Percentiles rank a stretch among this genome's conserved stretches.
These are phyloP conservation scores for Allium sativum DNA, from an alignment of 106 monocot genomes.

Conservation along the genomic window DNA sequence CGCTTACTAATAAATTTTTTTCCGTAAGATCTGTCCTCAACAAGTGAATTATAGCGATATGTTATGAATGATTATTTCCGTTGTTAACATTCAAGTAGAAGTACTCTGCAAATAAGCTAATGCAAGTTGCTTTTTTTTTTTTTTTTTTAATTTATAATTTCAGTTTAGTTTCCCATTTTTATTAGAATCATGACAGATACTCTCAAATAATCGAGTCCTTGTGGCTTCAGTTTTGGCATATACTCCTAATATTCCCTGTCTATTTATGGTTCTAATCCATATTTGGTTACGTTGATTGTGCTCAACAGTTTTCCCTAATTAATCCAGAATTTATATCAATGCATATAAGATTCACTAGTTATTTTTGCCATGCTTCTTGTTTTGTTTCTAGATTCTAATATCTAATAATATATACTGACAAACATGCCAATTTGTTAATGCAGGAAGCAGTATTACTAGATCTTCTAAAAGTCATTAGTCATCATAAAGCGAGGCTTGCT, in stretches of 20 bases:
- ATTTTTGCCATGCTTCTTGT: not conserved
- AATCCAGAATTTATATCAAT: not conserved
- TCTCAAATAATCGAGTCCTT: no score
- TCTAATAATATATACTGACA: not conserved
- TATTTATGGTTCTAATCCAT: not conserved
- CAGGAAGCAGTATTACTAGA: constrained; percentile 86
- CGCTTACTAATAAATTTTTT: no score
- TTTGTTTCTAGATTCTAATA: not conserved
- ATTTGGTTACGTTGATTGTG: not conserved
- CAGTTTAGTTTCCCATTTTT: no score
- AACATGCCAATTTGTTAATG: not conserved
- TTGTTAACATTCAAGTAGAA: no score
- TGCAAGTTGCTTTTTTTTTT: no score
- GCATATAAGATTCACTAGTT: not conserved
- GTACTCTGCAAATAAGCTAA: no score
- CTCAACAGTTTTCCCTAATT: not conserved
- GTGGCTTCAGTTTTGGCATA: no score
- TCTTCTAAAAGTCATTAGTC: constrained; percentile 82
- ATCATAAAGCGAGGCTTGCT: constrained; percentile 85
- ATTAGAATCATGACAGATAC: no score
- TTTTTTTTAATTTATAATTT: no score
- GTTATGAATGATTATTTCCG: no score
- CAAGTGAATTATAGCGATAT: no score
- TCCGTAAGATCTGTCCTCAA: no score
- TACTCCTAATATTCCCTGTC: not conserved